Conservation (phyloP, 108 stramenopile genomes). For the Nannochloropsis salina region DNA sequence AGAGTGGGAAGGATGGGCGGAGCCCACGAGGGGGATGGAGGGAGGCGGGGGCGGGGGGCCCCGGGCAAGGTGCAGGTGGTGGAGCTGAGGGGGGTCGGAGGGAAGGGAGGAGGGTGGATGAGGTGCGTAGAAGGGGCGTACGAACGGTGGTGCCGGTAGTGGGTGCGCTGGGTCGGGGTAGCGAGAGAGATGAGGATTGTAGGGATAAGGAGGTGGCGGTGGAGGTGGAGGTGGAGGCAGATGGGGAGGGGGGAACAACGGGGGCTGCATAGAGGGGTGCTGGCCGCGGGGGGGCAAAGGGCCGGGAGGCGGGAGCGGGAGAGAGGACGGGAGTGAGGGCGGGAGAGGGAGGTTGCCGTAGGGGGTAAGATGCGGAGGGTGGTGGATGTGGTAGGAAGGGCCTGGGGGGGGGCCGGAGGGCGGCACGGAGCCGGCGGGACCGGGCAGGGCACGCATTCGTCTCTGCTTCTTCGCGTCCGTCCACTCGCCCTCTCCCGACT, state of each 20-base stretch:
- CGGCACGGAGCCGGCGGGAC: background rate
- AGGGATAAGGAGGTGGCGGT: background rate
- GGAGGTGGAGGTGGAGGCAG: background rate
- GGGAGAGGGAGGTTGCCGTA: background rate
- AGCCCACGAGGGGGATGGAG: background rate
- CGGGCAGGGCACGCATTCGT: no score
- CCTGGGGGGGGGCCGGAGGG: background rate
- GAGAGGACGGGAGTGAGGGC: background rate
- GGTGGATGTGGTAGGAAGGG: background rate
- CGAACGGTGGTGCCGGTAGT: background rate
- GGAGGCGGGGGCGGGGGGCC: background rate
- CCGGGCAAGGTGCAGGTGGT: background rate
- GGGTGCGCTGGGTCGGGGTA: background rate
- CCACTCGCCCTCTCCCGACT: no score
- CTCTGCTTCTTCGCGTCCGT: no score
- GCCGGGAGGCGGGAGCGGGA: background rate
- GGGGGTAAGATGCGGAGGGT: background rate
- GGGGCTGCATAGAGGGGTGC: background rate
- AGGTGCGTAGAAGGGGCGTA: background rate
- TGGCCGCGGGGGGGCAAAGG: background rate
- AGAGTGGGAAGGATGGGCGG: background rate
- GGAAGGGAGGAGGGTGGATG: background rate
- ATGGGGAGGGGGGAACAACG: background rate
- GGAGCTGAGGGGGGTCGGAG: background rate
- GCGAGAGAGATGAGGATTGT: constrained; percentile 11